A percentile compares a stretch with the other conserved stretches of the same genome.
Evolutionary conservation across 495 filamentous ascomycete species (phyloP).

Genomic region (Aspergillus hancockii): DNA sequence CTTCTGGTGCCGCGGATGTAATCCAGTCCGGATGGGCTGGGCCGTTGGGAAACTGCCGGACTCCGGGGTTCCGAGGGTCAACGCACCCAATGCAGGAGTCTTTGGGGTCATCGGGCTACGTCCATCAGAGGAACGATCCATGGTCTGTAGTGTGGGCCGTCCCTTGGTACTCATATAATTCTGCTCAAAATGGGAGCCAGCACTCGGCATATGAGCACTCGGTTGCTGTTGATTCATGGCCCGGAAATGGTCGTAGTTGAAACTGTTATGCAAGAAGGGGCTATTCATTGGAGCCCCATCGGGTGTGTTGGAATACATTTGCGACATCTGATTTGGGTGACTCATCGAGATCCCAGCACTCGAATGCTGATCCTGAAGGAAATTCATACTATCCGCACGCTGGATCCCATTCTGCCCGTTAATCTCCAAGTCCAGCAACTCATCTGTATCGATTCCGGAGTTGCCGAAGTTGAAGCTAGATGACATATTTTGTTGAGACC

Average conservation of each 20-base stretch:
- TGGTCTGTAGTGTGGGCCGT: slow-evolving; percentile 59
- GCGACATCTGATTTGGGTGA: slow-evolving; percentile 60
- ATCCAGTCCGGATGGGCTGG: slow-evolving; percentile 69
- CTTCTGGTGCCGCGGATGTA: slow-evolving; percentile 74
- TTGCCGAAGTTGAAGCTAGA: slow-evolving; percentile 55
- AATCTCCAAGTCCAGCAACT: slow-evolving; percentile 53
- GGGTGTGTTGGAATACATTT: slow-evolving; percentile 81
- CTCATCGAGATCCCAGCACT: slow-evolving; percentile 47
- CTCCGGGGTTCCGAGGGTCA: slow-evolving; percentile 63
- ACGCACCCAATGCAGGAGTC: slow-evolving; percentile 59
- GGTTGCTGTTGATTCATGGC: slow-evolving; percentile 56
- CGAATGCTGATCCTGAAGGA: slow-evolving; percentile 47
- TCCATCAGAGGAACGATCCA: slow-evolving; percentile 68
- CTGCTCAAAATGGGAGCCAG: slow-evolving; percentile 58
- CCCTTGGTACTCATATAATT: slow-evolving; percentile 49
- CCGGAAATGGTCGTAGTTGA: slow-evolving; percentile 68
- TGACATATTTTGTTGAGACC: slow-evolving; percentile 53
- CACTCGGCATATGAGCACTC: slow-evolving; percentile 49
- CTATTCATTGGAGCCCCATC: slow-evolving; percentile 86
- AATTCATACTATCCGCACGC: slow-evolving; percentile 43
- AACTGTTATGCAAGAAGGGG: slow-evolving; percentile 73
- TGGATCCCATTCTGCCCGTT: slow-evolving; percentile 45
- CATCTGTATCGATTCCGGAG: slow-evolving; percentile 56
- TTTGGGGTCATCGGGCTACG: slow-evolving; percentile 82
- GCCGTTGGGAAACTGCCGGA: slow-evolving; percentile 64